Evolutionary conservation across 2,329 filamentous ascomycete species (phyloP), one percentile per base, ranked within the genome.

Genomic region (Colletotrichum falcatum): DNA sequence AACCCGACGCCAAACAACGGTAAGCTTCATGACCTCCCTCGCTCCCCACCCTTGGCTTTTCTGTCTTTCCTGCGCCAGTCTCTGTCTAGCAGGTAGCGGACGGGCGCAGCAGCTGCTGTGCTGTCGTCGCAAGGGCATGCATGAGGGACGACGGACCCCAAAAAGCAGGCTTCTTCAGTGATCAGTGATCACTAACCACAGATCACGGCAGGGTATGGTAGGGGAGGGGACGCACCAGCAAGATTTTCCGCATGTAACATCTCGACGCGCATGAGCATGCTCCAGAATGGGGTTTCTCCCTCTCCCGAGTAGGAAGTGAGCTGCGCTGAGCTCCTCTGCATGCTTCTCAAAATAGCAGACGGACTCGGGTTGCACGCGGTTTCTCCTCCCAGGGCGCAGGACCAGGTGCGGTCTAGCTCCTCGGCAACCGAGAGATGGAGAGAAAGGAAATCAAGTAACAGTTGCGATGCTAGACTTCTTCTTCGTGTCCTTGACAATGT

Each of bases 161-260:
- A 54, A 62, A 54, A 54, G 35, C 60, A 42, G 26, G 60, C 60
- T 54, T 56, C 60, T 42, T 54, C 44, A 51, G 30, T 61, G 44
- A 49, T 26, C 44, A 37, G 33, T 61, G 30, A 37, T 20, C 58
- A 39, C 37, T 37, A 1, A 37, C 35, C 35, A 48, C 30, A 20
- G 53, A 37, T 55, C 20, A 37, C 12, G 12, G 35, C 33, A 26
- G 35, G n/a, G 20, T 12, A 12, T 1, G 16, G 42, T 1, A 46
- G 37, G n/a, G 20, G n/a, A 8, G 23, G 58, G 30, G 58, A 2
- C 7, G 12, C 48, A 33, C 54, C 23, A 35, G 35, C 48, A 62
- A 62, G 60, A 54, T 62, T 62, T 62, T 44, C 48, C 60, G 35
- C 60, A 53, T 28, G 37, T 62, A 16, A 33, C 42, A 14, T 42